Evolutionary conservation across 345 rosid genomes (phyloP), one percentile per base, ranked within the genome.

Genomic region (Mangifera indica): DNA sequence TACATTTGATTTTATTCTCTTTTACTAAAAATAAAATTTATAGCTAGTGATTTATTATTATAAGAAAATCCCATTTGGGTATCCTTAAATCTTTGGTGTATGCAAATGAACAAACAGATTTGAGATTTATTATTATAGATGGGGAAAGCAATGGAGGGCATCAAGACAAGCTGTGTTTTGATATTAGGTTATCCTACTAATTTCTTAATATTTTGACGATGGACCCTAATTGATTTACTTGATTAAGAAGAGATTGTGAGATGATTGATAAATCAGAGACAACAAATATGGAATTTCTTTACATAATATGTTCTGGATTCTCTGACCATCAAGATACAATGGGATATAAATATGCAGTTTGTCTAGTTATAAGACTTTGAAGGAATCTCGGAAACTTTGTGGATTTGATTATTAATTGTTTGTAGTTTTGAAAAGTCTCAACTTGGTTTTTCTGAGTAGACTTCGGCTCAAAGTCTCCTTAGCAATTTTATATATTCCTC

Each of bases 351-450:
- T 54, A 21, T 55, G n/a, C n/a, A n/a, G n/a, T n/a, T n/a, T n/a
- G n/a, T n/a, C n/a, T n/a, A n/a, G n/a, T n/a, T n/a, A n/a, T n/a
- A n/a, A n/a, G n/a, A n/a, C n/a, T n/a, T n/a, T n/a, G 24, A 22
- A 69, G 64, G 44, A 69, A 69, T 69, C 73, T n/a, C n/a, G n/a
- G n/a, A n/a, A n/a, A n/a, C n/a, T 69, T 42, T 25, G 17, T 32
- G 52, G 10, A 15, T 29, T 61, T 61, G 17, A 29, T 17, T 40
- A 69, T 37, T 68, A 8, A 29, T 17, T 22, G 55, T 37, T 68
- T 67, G 37, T 37, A 15, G 14, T 3, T 20, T 14, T 11, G 10
- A n/a, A 29, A 52, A n/a, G 55, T 6, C 2, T 4, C 9, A 63
- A 22, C 18, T 54, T n/a, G n/a, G n/a, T n/a, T n/a, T n/a, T n/a